Evolutionary conservation across 306 rosid genomes (phyloP).

Genomic region (Astragalus membranaceus): DNA sequence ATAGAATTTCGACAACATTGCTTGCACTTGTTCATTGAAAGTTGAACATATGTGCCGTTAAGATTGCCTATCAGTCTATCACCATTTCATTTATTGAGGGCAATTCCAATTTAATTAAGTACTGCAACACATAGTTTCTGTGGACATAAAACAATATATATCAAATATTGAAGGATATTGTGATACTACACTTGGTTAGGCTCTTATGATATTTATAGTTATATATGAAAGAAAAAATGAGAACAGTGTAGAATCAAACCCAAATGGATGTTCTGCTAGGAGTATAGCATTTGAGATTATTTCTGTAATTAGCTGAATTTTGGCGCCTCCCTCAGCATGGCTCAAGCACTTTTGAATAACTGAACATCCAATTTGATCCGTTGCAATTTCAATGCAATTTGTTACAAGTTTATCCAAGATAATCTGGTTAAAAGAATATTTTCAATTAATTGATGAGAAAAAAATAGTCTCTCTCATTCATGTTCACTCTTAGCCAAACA

Average conservation of each 20-base stretch:
- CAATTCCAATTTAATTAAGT: neutral
- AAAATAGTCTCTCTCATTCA: neutral
- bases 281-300: neutral
- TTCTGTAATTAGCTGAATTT: neutral
- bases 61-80: neutral
- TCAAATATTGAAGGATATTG: too few relatives aligned
- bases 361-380: slow-evolving; percentile 25
- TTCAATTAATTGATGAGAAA: neutral
- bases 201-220: too few relatives aligned
- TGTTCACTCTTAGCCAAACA: neutral
- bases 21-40: slow-evolving; percentile 41
- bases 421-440: slow-evolving; percentile 13
- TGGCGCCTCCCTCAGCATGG: neutral
- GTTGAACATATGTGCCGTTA: neutral
- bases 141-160: neutral
- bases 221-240: too few relatives aligned
- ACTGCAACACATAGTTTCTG: slow-evolving; percentile 51
- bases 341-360: slow-evolving; percentile 19
- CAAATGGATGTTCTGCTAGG: slow-evolving; percentile 32
- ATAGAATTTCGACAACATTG: slow-evolving; percentile 37
- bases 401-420: slow-evolving; percentile 19
- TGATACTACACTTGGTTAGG: too few relatives aligned
- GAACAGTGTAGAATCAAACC: slow-evolving; percentile 22
- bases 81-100: neutral
- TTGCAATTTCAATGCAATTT: slow-evolving; percentile 21